phyloP scores from a whole-genome alignment of 495 filamentous ascomycete species.

The Penicillium roqueforti region DNA sequence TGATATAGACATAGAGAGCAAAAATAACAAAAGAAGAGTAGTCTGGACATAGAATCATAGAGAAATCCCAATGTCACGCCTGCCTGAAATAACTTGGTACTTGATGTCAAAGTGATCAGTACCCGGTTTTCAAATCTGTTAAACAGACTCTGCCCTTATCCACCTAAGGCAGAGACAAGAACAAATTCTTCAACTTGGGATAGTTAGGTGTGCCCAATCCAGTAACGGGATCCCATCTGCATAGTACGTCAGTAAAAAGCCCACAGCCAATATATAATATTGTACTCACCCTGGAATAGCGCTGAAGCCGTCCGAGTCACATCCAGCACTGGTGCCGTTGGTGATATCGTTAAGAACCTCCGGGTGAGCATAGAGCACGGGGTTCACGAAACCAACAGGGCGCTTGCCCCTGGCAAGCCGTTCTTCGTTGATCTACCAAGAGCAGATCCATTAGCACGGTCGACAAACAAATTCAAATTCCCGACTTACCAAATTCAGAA shows the following conservation, averaged over 20 bases:
- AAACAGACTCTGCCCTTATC: not conserved
- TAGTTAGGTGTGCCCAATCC: slow-evolving; percentile 54
- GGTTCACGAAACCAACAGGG: slow-evolving; percentile 51
- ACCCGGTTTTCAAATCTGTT: not conserved
- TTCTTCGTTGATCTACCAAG: slow-evolving; percentile 42
- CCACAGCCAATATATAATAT: not conserved
- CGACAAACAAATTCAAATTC: not conserved
- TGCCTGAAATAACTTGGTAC: not conserved
- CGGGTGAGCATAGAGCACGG: slow-evolving; percentile 45
- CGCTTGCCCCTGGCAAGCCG: slow-evolving; percentile 43
- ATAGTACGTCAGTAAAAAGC: not conserved
- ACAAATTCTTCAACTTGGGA: slow-evolving; percentile 42
- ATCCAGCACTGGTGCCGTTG: slow-evolving; percentile 44
- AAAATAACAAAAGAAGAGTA: not conserved
- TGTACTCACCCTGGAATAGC: slow-evolving; percentile 38
- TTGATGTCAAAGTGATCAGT: not conserved
- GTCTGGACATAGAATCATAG: not conserved
- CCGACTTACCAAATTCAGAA: slow-evolving; percentile 43
- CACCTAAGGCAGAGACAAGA: slow-evolving; percentile 29
- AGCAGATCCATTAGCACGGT: not conserved
- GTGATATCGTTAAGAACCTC: slow-evolving; percentile 48
- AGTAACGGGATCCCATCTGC: slow-evolving; percentile 51
- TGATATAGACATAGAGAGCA: not conserved
- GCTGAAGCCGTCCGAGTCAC: slow-evolving; percentile 46
- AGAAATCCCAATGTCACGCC: not conserved